phyloP scores from a whole-genome alignment of 345 rosid genomes.

The Gossypium anomalum region DNA sequence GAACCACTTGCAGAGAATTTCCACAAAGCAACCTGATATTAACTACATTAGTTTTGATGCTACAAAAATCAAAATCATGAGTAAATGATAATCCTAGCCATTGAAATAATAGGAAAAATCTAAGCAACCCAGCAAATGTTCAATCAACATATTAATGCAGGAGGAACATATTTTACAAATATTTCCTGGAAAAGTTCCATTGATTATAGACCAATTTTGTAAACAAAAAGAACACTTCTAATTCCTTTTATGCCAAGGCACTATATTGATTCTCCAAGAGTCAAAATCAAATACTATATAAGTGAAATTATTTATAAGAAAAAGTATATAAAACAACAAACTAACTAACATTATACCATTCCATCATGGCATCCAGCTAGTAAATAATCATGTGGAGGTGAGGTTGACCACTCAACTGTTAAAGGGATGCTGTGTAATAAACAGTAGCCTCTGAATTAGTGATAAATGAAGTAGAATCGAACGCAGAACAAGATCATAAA shows the following conservation, averaged over 20 bases:
- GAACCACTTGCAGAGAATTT: slow-evolving; percentile 54
- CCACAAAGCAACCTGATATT: slow-evolving; percentile 90
- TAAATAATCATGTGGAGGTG: slow-evolving; percentile 56
- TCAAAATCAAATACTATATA: slow-evolving; percentile 3
- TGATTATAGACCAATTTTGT: background rate
- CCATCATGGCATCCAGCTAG: slow-evolving; percentile 98
- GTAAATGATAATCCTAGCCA: background rate
- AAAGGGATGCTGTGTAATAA: slow-evolving; percentile 62
- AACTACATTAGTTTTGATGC: slow-evolving; percentile 14
- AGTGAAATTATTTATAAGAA: slow-evolving; percentile 10
- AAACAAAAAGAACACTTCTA: background rate
- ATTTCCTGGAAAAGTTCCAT: background rate
- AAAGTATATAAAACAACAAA: background rate
- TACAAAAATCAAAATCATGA: background rate
- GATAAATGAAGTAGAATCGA: slow-evolving; percentile 11
- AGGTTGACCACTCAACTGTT: slow-evolving; percentile 84
- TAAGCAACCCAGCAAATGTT: background rate
- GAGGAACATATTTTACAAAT: background rate
- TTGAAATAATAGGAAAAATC: background rate
- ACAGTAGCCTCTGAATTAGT: slow-evolving; percentile 22
- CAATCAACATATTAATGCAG: slow-evolving; percentile 2
- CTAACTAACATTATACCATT: slow-evolving; percentile 39
- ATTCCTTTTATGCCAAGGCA: slow-evolving; percentile 1
- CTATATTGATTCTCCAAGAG: background rate
- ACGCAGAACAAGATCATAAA: background rate